phyloP scores from a whole-genome alignment of 108 stramenopile species.

The Stephanodiscus minutulus region DNA sequence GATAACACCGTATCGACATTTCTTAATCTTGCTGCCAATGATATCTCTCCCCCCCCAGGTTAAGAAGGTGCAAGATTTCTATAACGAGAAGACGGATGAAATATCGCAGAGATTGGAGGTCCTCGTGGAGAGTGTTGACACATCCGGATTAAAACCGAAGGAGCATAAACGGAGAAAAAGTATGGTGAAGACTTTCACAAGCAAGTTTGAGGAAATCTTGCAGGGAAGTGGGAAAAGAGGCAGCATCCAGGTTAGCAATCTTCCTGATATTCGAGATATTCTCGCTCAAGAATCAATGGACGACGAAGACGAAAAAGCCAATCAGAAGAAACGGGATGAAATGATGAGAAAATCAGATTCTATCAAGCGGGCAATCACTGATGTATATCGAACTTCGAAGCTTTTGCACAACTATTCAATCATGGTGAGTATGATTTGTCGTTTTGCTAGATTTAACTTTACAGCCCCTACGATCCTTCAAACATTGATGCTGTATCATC shows the following conservation, averaged over 20 bases:
- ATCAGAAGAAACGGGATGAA: conserved; percentile 26
- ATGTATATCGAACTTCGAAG: conserved; percentile 77
- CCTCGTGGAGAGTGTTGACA: conserved; percentile 61
- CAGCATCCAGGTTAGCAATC: background rate
- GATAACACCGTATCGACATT: background rate
- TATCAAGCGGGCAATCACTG: conserved; percentile 77
- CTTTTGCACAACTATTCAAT: conserved; percentile 87
- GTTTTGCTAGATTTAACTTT: background rate
- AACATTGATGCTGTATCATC: background rate
- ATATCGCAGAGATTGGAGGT: conserved; percentile 63
- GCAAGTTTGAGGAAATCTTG: conserved; percentile 17
- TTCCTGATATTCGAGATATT: conserved; percentile 1
- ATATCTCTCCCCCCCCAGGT: conserved; percentile 2
- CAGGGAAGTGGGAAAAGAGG: background rate
- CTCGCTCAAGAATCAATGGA: conserved; percentile 6
- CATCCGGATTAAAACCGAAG: conserved; percentile 24
- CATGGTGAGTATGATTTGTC: conserved; percentile 37
- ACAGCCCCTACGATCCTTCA: background rate
- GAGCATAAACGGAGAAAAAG: conserved; percentile 3
- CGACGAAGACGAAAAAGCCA: conserved; percentile 20
- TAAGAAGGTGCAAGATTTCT: conserved; percentile 62
- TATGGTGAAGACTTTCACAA: conserved; percentile 5
- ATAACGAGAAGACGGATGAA: conserved; percentile 60
- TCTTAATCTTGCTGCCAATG: background rate
- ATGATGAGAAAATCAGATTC: conserved; percentile 59